phyloP scores from a whole-genome alignment of 176 grass and related monocot genomes.

The Oryza longistaminata region DNA sequence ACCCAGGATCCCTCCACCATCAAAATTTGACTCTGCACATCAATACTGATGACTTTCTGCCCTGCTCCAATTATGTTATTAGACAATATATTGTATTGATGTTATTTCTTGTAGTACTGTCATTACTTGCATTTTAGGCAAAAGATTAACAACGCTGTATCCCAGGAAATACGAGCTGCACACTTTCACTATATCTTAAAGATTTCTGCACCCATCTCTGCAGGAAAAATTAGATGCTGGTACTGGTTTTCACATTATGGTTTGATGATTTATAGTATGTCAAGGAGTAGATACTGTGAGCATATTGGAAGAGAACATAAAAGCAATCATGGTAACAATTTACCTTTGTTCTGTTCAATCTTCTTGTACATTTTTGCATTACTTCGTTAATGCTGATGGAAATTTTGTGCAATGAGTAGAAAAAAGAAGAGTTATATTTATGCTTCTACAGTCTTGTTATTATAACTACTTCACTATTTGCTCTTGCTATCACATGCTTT shows the following conservation, averaged over 20 bases:
- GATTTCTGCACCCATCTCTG: slow-evolving; percentile 34
- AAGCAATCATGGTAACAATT: slow-evolving; percentile 89
- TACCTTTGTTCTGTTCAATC: neutral
- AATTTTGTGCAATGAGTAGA: neutral
- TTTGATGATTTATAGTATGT: slow-evolving; percentile 88
- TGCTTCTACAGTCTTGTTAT: neutral
- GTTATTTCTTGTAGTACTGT: slow-evolving; percentile 4
- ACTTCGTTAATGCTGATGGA: neutral
- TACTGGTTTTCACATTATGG: slow-evolving; percentile 84
- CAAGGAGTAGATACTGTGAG: slow-evolving; percentile 89
- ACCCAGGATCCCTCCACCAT: neutral
- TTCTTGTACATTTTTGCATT: neutral
- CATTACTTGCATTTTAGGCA: slow-evolving; percentile 1
- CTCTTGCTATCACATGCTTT: neutral
- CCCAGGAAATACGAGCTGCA: slow-evolving; percentile 12
- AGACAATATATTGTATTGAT: neutral
- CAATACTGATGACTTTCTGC: neutral
- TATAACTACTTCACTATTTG: neutral
- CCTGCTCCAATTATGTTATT: neutral
- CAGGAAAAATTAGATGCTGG: slow-evolving; percentile 86
- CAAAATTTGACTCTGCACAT: neutral
- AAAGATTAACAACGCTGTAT: slow-evolving; percentile 7
- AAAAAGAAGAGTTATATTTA: neutral
- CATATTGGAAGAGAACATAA: slow-evolving; percentile 98
- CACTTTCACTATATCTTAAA: neutral